Base-by-base conservation (phyloP, 148 eudicot species). In the Cornus controversa region DNA sequence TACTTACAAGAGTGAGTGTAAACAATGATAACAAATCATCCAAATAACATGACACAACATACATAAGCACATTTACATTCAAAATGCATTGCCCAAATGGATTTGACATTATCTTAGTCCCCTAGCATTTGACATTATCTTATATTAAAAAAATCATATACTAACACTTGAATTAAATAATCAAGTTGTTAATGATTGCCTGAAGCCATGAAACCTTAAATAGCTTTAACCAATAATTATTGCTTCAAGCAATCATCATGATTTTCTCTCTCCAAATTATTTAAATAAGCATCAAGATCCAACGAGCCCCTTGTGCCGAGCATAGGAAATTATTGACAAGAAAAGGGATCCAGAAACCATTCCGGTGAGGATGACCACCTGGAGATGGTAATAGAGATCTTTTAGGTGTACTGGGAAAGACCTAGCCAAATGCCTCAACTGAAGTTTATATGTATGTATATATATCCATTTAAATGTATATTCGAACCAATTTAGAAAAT, bases 301-400 rank as follows among this genome's bases (percentile, higher is more conserved):
- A 34, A 91, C 79, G 42, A 93, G 92, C 36, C 98, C 98, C 82
- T 90, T 93, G 77, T 85, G 86, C 71, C 93, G 83, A 68, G 98
- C 90, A 58, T 93, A 91, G 67, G 88, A 77, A 77, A 89, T 85
- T 78, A 93, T 90, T 37, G 84, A 80, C 10, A 91, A 14, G 80
- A 91, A 91, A 73, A 93, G 66, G 50, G 84, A 73, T 34, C 84
- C 91, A 67, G 88, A 87, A 66, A 75, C 81, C 69, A 93, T 58
- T 74, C 90, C 90, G 0, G 94, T 80, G 4, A 91, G 80, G 70
- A 91, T 85, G 57, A 93, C 90, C 78, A 93, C 96, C 98, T 93
- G 67, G 1, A 70, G 47, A 77, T 18, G 10, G n/a, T 1, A 27
- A 31, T 40, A 69, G 28, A 69, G 4, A 67, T 71, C 34, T 0